Evolutionary conservation across 345 rosid species (phyloP).

Genomic region (Arabidopsis thaliana): TAIR10.1 NC_003076.8:23265001-23265500

Average conservation of each 20-base stretch:
- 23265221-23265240: conserved; percentile 54
- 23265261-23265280: conserved; percentile 32
- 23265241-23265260: conserved; percentile 63
- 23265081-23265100: conserved; percentile 4
- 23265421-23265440: neutral
- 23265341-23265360: conserved; percentile 89
- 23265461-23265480: neutral
- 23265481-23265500: neutral
- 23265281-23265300: conserved; percentile 3
- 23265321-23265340: conserved; percentile 79
- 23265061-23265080: conserved; percentile 16
- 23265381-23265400: conserved; percentile 4
- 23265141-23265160: neutral
- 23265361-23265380: conserved; percentile 75
- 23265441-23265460: conserved; percentile 2
- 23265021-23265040: conserved; percentile 23
- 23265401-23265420: neutral
- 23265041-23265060: conserved; percentile 3
- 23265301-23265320: neutral
- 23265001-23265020: conserved; percentile 11
- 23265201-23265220: conserved; percentile 50
- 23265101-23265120: conserved; percentile 30
- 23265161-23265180: neutral
- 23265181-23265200: neutral
- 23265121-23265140: neutral